These are phyloP conservation scores for Chaetothyriales sp. DNA, from an alignment of 2,329 filamentous ascomycete species.

Conservation along the genomic window DNA sequence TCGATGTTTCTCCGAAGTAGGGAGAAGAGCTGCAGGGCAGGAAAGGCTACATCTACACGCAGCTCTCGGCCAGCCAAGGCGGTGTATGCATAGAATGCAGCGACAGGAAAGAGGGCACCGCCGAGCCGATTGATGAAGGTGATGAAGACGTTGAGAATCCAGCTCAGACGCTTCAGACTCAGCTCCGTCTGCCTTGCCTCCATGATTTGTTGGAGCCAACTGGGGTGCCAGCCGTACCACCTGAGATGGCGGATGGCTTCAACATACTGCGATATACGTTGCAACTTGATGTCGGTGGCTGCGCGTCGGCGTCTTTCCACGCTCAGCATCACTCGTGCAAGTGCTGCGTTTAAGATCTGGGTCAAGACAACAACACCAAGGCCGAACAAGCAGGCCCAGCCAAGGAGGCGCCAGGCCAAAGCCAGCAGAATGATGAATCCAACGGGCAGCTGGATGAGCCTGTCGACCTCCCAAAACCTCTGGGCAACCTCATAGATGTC, in stretches of 20 bases:
- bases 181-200: conserved; percentile 53
- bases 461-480: conserved; percentile 69
- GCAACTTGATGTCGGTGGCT: conserved; percentile 62
- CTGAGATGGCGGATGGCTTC: conserved; percentile 68
- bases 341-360: conserved; percentile 52
- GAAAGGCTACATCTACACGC: conserved; percentile 70
- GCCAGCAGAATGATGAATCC: conserved; percentile 59
- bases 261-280: conserved; percentile 72
- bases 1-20: conserved; percentile 60
- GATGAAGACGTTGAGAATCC: conserved; percentile 48
- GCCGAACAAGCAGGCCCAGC: conserved; percentile 62
- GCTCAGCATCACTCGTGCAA: conserved; percentile 50
- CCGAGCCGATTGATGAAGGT: conserved; percentile 55
- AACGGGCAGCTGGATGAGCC: conserved; percentile 60
- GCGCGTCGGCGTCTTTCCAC: conserved; percentile 57
- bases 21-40: conserved; percentile 64
- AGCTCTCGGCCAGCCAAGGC: conserved; percentile 51
- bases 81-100: conserved; percentile 70
- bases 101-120: conserved; percentile 61
- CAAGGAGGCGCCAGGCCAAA: conserved; percentile 64
- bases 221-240: conserved; percentile 69
- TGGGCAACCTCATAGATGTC: conserved; percentile 74
- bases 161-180: conserved; percentile 47
- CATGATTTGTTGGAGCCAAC: conserved; percentile 58
- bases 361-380: conserved; percentile 53